Base-by-base conservation (phyloP, 805 yeast species). In the Isabelozyma pseudorhagii region DNA sequence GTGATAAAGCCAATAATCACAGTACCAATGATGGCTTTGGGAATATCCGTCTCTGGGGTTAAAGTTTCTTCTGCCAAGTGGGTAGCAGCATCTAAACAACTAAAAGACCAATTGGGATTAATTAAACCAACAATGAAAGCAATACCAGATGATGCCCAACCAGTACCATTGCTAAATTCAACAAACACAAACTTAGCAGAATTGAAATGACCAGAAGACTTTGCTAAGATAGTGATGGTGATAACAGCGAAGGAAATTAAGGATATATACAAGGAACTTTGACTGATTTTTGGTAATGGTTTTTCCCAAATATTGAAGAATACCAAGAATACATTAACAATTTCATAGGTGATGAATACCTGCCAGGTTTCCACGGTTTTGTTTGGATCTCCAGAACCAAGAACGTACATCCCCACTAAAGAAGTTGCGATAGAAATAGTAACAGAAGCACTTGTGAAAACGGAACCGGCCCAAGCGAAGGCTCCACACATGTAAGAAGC, bases 51-150 rank as follows among this genome's bases (percentile, higher is more conserved):
- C 57, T 79, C 79, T 5, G 90, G 88, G 27, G 77, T 70, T 38
- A 75, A 68, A 38, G 77, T 76, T 59, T 85, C 90, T 60, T 85
- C 91, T 18, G 86, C 83, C 78, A 85, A 74, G 58, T 85, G 90
- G 3, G 89, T 82, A 2, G 89, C 88, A 50, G 83, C 80, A 59
- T 85, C 91, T 45, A 83, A 72, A 54, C 89, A 84, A 27, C 83
- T 75, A 68, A 83, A 84, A 8, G 85, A 80, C 87, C 87, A 85
- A 49, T 82, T 79, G 5, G 89, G 87, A 60, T 84, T 84, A 55
- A 84, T 78, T 44, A 84, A 65, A n/a, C 90, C 89, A n/a, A 83
- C 80, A 49, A 84, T 76, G 60, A 84, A 82, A 0, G 87, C 85
- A 63, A 83, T 76, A 28, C 80, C 88, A 1, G 79, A 55, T 2